These are phyloP conservation scores for Fusarium mexicanum DNA, from an alignment of 2,329 filamentous ascomycete species.

Conservation along the genomic window DNA sequence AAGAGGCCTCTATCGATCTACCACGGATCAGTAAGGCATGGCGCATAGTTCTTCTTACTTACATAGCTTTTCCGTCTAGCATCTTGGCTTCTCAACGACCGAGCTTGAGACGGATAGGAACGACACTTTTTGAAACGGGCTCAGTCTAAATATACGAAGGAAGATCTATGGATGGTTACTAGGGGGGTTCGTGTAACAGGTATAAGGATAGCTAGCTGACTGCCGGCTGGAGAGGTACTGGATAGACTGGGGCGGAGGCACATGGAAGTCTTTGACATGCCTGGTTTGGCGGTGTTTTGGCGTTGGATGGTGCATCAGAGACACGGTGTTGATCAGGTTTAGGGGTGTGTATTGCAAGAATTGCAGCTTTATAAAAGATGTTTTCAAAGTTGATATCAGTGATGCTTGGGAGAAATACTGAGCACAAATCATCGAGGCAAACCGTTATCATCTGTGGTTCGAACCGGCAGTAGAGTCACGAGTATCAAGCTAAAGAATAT, in stretches of 20 bases:
- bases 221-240: constrained; percentile 11
- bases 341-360: constrained; percentile 20
- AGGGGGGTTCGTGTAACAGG: constrained; percentile 3
- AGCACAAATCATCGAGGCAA: not conserved
- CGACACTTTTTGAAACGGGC: constrained; percentile 6
- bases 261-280: constrained; percentile 23
- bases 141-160: constrained; percentile 7
- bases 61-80: constrained; percentile 9
- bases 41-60: constrained; percentile 26
- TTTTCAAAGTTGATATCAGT: not conserved
- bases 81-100: constrained; percentile 10
- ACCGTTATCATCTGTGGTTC: not conserved
- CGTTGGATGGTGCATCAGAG: constrained; percentile 45
- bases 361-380: constrained; percentile 7
- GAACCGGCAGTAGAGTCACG: not conserved
- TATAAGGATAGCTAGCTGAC: constrained; percentile 13
- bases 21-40: constrained; percentile 17
- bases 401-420: not conserved
- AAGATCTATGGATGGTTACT: not conserved
- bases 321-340: constrained; percentile 41
- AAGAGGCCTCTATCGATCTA: constrained; percentile 17
- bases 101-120: constrained; percentile 8
- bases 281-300: constrained; percentile 41
- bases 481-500: not conserved
- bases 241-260: constrained; percentile 27